Evolutionary conservation across 2,329 filamentous ascomycete genomes (phyloP).

Genomic region (Zymoseptoria pseudotritici): DNA sequence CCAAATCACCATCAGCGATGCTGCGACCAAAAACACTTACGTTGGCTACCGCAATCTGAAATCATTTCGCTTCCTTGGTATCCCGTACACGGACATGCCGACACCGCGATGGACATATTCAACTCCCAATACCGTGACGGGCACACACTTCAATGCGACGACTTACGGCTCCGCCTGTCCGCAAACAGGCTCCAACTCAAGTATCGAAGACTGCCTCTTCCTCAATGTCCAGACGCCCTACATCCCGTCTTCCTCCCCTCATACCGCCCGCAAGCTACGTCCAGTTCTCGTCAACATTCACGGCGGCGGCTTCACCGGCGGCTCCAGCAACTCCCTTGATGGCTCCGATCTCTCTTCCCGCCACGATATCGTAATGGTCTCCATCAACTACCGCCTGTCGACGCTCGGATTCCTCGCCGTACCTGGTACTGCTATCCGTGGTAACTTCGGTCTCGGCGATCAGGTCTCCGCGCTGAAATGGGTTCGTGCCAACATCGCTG

Average conservation of each 20-base stretch:
- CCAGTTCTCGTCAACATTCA: conserved; percentile 47
- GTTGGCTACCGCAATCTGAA: conserved; percentile 48
- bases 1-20: conserved; percentile 30
- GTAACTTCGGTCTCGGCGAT: conserved; percentile 48
- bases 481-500: conserved; percentile 39
- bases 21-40: conserved; percentile 39
- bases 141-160: conserved; percentile 41
- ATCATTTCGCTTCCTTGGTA: conserved; percentile 43
- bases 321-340: conserved; percentile 35
- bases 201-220: conserved; percentile 42
- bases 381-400: conserved; percentile 53
- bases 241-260: conserved; percentile 31
- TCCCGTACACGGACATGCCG: conserved; percentile 38
- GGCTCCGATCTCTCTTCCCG: conserved; percentile 49
- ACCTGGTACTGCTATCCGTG: conserved; percentile 47
- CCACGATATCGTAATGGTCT: conserved; percentile 53
- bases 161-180: conserved; percentile 41
- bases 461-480: conserved; percentile 45
- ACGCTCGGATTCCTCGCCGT: conserved; percentile 54
- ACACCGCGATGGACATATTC: conserved; percentile 43
- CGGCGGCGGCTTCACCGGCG: conserved; percentile 49
- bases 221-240: conserved; percentile 44
- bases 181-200: conserved; percentile 23
- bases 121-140: conserved; percentile 38
- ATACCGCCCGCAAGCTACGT: conserved; percentile 34